Evolutionary conservation across 1,139 yeast genomes (phyloP).

Genomic region (Yarrowia galli): DNA sequence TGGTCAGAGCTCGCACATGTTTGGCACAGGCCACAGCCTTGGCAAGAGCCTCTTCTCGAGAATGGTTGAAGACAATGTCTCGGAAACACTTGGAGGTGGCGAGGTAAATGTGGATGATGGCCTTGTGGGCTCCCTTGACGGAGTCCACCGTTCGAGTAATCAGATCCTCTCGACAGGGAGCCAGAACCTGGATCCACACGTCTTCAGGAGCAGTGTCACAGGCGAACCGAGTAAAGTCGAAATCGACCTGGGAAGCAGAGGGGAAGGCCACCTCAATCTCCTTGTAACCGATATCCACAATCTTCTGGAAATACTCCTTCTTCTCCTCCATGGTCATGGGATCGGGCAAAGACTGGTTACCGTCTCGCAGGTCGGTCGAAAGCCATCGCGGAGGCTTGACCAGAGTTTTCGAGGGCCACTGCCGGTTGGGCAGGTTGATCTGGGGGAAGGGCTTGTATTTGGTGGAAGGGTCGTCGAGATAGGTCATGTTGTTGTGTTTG

Average conservation of each 20-base stretch:
- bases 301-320: conserved; percentile 82
- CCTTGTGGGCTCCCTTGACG: conserved; percentile 85
- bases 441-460: conserved; percentile 78
- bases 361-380: conserved; percentile 94
- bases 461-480: conserved; percentile 65
- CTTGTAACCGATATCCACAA: conserved; percentile 90
- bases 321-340: conserved; percentile 94
- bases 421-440: conserved; percentile 73
- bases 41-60: conserved; percentile 76
- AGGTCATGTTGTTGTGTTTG: conserved; percentile 9
- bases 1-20: conserved; percentile 81
- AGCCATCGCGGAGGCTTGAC: conserved; percentile 94
- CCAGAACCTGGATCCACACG: conserved; percentile 87
- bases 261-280: conserved; percentile 98
- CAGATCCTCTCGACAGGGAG: conserved; percentile 91
- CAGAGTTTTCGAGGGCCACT: conserved; percentile 84
- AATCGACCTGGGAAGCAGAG: conserved; percentile 93
- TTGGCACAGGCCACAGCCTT: conserved; percentile 85
- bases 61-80: conserved; percentile 87
- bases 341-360: conserved; percentile 96
- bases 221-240: conserved; percentile 93
- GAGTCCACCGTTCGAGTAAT: conserved; percentile 90
- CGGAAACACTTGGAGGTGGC: conserved; percentile 93
- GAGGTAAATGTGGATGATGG: conserved; percentile 87
- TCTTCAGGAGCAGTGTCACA: conserved; percentile 93